phyloP scores from a whole-genome alignment of 352 stramenopile species.

The Plasmopara muralis region DNA sequence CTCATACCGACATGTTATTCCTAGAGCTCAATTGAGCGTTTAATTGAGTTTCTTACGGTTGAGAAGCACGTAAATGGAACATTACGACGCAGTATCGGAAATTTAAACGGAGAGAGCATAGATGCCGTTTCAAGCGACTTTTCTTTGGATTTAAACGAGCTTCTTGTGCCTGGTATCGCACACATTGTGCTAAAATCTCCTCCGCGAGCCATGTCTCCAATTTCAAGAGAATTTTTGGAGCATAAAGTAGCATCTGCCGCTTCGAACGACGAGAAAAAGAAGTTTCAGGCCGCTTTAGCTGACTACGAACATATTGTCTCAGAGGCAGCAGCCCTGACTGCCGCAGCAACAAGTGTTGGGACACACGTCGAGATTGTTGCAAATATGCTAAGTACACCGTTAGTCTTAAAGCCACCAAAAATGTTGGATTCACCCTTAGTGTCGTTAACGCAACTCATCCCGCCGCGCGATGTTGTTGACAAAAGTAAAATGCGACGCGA shows the following conservation, averaged over 20 bases:
- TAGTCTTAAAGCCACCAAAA: constrained; percentile 36
- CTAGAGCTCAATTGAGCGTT: constrained; percentile 27
- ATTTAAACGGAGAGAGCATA: constrained; percentile 16
- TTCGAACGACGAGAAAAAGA: constrained; percentile 74
- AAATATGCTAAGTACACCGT: constrained; percentile 27
- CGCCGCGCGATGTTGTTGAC: constrained; percentile 37
- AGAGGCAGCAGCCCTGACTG: constrained; percentile 20
- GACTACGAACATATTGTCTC: constrained; percentile 54
- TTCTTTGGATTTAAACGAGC: constrained; percentile 28
- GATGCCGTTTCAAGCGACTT: constrained; percentile 32
- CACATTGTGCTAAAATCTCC: constrained; percentile 6
- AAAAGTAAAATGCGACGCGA: constrained; percentile 42
- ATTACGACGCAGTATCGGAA: constrained; percentile 33
- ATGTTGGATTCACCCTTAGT: constrained; percentile 18
- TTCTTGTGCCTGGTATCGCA: constrained; percentile 30
- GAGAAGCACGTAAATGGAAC: constrained; percentile 34
- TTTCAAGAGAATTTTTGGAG: constrained; percentile 45
- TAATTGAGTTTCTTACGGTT: constrained; percentile 43
- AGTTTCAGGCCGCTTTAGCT: constrained; percentile 44
- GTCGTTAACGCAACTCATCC: constrained; percentile 45
- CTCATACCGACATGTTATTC: background rate
- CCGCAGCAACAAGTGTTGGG: constrained; percentile 13
- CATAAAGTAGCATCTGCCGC: constrained; percentile 42
- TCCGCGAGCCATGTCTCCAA: constrained; percentile 23
- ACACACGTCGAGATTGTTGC: constrained; percentile 27